Percentiles rank a stretch among this genome's conserved stretches.
phyloP scores from a whole-genome alignment of 306 rosid genomes.

The Senna tora region DNA sequence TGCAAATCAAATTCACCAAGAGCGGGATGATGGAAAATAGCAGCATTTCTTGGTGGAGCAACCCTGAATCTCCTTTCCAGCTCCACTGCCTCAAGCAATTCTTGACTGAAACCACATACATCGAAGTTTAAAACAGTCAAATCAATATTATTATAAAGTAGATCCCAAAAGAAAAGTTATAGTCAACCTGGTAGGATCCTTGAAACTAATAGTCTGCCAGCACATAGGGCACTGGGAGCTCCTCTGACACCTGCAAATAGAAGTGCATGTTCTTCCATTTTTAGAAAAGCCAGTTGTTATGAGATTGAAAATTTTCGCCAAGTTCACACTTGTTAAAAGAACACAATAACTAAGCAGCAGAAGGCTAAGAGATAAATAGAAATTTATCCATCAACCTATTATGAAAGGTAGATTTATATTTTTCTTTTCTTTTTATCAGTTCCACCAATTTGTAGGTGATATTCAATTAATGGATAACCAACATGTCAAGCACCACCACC shows the following conservation, averaged over 20 bases:
- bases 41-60: conserved; percentile 60
- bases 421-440: not conserved
- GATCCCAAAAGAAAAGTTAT: conserved; percentile 16
- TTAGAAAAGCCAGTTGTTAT: conserved; percentile 1
- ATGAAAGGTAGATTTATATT: not conserved
- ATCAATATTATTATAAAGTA: conserved; percentile 15
- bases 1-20: conserved; percentile 70
- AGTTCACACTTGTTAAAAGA: not conserved
- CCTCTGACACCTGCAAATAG: conserved; percentile 81
- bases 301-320: conserved; percentile 5
- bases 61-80: conserved; percentile 69
- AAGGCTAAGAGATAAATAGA: not conserved
- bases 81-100: conserved; percentile 80
- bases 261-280: conserved; percentile 24
- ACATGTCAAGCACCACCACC: not conserved
- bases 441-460: not conserved
- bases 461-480: not conserved
- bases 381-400: conserved; percentile 21
- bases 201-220: conserved; percentile 82
- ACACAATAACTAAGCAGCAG: conserved; percentile 14
- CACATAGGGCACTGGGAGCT: conserved; percentile 98
- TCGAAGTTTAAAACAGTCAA: conserved; percentile 23
- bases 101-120: conserved; percentile 70
- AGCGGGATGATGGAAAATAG: conserved; percentile 68
- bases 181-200: conserved; percentile 78